Conservation (phyloP, 768 basidiomycete genomes). For the Amanita subjunquillea region DNA sequence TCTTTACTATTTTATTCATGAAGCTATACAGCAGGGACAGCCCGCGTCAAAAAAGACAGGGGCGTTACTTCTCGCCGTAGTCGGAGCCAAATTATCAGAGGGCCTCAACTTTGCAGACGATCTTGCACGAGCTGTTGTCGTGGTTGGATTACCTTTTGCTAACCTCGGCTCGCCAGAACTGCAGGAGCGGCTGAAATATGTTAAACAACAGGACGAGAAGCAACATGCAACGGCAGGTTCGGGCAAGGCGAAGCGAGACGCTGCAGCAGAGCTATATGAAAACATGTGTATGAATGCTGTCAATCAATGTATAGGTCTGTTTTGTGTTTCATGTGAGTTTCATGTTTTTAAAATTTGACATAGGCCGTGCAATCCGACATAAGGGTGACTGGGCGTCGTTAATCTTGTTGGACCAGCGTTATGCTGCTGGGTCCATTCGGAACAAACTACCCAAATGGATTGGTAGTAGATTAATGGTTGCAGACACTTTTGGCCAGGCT, state of each 20-base stretch:
- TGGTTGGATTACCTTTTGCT: slow-evolving; percentile 89
- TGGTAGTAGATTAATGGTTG: slow-evolving; percentile 43
- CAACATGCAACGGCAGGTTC: slow-evolving; percentile 17
- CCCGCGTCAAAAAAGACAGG: slow-evolving; percentile 35
- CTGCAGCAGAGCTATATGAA: slow-evolving; percentile 78
- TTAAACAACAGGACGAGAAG: slow-evolving; percentile 48
- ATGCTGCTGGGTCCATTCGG: slow-evolving; percentile 55
- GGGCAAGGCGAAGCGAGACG: slow-evolving; percentile 41
- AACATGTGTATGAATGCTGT: slow-evolving; percentile 91
- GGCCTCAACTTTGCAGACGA: slow-evolving; percentile 73
- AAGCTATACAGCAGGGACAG: slow-evolving; percentile 5
- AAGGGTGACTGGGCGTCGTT: slow-evolving; percentile 86
- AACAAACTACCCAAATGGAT: slow-evolving; percentile 92
- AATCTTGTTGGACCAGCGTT: slow-evolving; percentile 79
- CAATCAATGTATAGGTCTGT: slow-evolving; percentile 91
- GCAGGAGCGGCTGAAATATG: slow-evolving; percentile 85
- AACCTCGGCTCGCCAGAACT: slow-evolving; percentile 88
- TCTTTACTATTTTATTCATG: background rate
- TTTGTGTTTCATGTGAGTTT: background rate
- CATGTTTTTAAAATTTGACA: background rate
- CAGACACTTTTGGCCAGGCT: slow-evolving; percentile 61
- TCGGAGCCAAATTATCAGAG: slow-evolving; percentile 96
- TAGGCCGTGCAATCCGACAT: slow-evolving; percentile 91
- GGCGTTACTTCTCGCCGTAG: slow-evolving; percentile 85
- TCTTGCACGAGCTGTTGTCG: slow-evolving; percentile 76